phyloP scores from a whole-genome alignment of 306 rosid species.

The Vigna unguiculata region DNA sequence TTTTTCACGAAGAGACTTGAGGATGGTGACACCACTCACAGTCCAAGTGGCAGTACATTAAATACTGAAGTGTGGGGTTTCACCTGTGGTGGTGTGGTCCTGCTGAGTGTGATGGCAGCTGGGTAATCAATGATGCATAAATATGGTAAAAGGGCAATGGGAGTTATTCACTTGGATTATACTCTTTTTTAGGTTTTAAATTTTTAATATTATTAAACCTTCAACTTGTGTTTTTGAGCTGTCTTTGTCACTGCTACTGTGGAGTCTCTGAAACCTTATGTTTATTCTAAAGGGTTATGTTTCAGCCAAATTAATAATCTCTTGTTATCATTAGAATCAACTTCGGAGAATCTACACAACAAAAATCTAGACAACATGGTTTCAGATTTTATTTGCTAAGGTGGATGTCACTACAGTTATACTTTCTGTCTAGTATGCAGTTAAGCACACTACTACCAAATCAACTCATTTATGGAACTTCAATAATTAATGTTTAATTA shows the following conservation, averaged over 20 bases:
- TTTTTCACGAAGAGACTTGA: constrained; percentile 39
- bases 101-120: constrained; percentile 9
- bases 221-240: constrained; percentile 8
- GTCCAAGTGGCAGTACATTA: constrained; percentile 37
- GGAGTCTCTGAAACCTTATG: background rate
- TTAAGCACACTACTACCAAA: constrained; percentile 1
- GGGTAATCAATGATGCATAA: constrained; percentile 12
- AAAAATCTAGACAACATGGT: constrained; percentile 9
- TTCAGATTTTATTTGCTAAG: constrained; percentile 38
- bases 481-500: constrained; percentile 26
- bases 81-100: constrained; percentile 41
- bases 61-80: constrained; percentile 30
- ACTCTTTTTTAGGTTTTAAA: background rate
- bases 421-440: constrained; percentile 42
- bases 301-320: background rate
- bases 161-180: constrained; percentile 2
- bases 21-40: constrained; percentile 46
- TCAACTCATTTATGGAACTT: constrained; percentile 13
- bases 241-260: background rate
- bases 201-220: background rate
- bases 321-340: constrained; percentile 11
- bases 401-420: constrained; percentile 44
- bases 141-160: constrained; percentile 27
- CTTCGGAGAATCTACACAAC: constrained; percentile 2
- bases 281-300: background rate